phyloP scores from a whole-genome alignment of 1,284 basidiomycete genomes.

The Coniophora puteana region DNA sequence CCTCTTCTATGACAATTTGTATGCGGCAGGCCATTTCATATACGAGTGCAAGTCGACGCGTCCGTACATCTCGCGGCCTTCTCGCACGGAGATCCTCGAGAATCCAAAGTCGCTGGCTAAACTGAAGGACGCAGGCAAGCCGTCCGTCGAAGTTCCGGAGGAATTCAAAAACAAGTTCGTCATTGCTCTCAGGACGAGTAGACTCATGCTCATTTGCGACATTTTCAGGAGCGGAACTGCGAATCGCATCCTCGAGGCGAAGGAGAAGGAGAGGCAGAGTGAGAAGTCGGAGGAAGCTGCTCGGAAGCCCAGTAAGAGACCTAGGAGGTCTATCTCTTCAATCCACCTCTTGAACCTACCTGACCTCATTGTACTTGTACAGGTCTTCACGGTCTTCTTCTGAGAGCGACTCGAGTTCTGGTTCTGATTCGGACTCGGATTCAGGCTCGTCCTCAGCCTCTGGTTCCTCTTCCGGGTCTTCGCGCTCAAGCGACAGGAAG shows the following conservation, averaged over 20 bases:
- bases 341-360: not conserved
- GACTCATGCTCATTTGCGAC: slow-evolving; percentile 11
- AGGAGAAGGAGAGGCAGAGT: slow-evolving; percentile 64
- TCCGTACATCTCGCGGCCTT: slow-evolving; percentile 75
- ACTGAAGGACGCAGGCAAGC: slow-evolving; percentile 60
- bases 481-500: slow-evolving; percentile 39
- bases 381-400: slow-evolving; percentile 13
- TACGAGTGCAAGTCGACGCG: slow-evolving; percentile 72
- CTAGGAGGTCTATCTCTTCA: slow-evolving; percentile 43
- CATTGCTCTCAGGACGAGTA: not conserved
- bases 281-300: slow-evolving; percentile 33
- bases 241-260: slow-evolving; percentile 68
- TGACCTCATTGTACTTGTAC: slow-evolving; percentile 15
- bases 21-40: slow-evolving; percentile 64
- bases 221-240: slow-evolving; percentile 58
- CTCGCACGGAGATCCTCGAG: slow-evolving; percentile 72
- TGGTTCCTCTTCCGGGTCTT: slow-evolving; percentile 28
- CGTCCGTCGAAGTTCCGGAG: slow-evolving; percentile 73
- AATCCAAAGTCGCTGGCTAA: slow-evolving; percentile 64
- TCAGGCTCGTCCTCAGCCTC: slow-evolving; percentile 48
- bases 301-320: slow-evolving; percentile 42
- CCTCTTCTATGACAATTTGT: not conserved
- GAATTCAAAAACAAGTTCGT: slow-evolving; percentile 76
- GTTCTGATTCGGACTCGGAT: slow-evolving; percentile 37
- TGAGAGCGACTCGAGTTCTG: slow-evolving; percentile 27